A percentile compares a stretch with the other conserved stretches of the same genome.
Evolutionary conservation across 2,329 filamentous ascomycete species (phyloP).

Genomic region (Cladosporium austrohemisphaericum): DNA sequence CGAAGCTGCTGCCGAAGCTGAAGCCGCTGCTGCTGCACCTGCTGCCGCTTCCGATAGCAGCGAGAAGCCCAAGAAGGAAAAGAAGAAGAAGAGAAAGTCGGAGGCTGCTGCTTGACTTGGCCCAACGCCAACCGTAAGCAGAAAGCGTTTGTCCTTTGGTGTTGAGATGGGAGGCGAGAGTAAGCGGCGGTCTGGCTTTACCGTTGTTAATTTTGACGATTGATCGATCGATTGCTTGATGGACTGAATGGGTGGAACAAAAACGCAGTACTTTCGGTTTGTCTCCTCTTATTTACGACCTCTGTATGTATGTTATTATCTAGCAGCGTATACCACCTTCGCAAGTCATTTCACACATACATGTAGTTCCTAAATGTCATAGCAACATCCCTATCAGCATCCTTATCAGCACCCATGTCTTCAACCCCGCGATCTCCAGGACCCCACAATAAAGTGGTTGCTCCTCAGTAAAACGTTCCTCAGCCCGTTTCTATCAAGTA

Average conservation of each 20-base stretch:
- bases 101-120: conserved; percentile 21
- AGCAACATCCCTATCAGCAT: too few species aligned
- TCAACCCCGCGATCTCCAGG: not conserved
- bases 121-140: not conserved
- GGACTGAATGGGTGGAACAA: not conserved
- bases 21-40: conserved; percentile 13
- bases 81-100: conserved; percentile 34
- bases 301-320: not conserved
- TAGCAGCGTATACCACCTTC: not conserved
- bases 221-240: not conserved
- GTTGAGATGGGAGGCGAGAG: not conserved
- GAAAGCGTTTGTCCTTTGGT: not conserved
- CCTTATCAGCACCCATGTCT: too few species aligned
- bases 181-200: not conserved
- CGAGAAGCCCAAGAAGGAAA: conserved; percentile 25
- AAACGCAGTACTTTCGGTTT: too few species aligned
- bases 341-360: too few species aligned
- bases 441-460: too few species aligned
- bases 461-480: not conserved
- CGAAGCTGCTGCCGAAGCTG: conserved; percentile 18
- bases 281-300: too few species aligned
- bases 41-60: conserved; percentile 9
- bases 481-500: conserved; percentile 10
- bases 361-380: too few species aligned
- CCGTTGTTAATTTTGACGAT: not conserved